Percentiles rank a stretch among this genome's conserved stretches.
Evolutionary conservation across 768 basidiomycete species (phyloP).

Genomic region (Termitomyces bulborhizus): DNA sequence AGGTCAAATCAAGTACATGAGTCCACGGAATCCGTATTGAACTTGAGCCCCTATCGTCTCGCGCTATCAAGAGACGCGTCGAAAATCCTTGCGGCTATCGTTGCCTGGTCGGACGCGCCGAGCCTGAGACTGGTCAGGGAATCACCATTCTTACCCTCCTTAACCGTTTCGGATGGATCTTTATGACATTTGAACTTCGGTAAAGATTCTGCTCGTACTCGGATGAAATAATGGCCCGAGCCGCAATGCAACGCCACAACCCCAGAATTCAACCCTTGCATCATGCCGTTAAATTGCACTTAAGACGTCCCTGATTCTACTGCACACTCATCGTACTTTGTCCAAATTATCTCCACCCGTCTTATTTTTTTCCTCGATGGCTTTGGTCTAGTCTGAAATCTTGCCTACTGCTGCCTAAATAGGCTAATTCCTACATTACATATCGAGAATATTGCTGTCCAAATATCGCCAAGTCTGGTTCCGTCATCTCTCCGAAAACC

Average conservation of each 20-base stretch:
- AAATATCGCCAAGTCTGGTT: background rate
- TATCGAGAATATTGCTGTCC: background rate
- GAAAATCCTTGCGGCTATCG: constrained; percentile 27
- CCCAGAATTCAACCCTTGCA: too few species aligned
- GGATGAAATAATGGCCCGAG: background rate
- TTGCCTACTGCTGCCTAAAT: background rate
- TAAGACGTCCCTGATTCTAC: background rate
- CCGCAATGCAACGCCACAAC: too few species aligned
- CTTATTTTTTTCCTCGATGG: too few species aligned
- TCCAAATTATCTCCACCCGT: background rate
- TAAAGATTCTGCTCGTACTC: background rate
- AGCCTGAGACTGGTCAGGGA: constrained; percentile 29
- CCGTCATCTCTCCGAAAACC: background rate
- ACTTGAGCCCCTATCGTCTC: background rate
- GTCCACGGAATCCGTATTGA: background rate
- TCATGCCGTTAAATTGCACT: background rate
- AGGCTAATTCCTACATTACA: background rate
- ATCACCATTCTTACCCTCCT: constrained; percentile 35
- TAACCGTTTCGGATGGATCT: constrained; percentile 16
- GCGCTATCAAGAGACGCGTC: constrained; percentile 26
- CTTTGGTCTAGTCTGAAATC: background rate
- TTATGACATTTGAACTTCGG: background rate
- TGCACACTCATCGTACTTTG: background rate
- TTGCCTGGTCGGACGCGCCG: constrained; percentile 23
- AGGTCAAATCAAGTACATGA: constrained; percentile 10